Percentiles rank a stretch among this genome's conserved stretches.
phyloP scores from a whole-genome alignment of 2,329 filamentous ascomycete species.

The Sarocladium brachiariae region DNA sequence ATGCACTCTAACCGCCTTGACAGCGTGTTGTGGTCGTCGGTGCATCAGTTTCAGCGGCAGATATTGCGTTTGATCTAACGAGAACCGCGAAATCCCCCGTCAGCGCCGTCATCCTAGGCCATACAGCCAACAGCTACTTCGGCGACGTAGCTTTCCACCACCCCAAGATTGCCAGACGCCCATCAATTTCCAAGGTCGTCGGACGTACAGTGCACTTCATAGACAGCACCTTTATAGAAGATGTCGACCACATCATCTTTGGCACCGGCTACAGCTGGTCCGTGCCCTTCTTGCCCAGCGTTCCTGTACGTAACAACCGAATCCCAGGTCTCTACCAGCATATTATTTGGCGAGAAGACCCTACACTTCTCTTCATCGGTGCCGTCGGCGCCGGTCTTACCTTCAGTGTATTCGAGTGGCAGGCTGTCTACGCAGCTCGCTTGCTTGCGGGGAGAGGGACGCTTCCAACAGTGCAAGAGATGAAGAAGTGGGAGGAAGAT shows the following conservation, averaged over 20 bases:
- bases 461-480: conserved; percentile 42
- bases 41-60: conserved; percentile 57
- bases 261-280: conserved; percentile 62
- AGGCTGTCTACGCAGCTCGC: conserved; percentile 55
- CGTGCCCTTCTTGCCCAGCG: conserved; percentile 49
- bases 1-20: too few species aligned
- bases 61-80: conserved; percentile 50
- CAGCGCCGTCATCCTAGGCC: conserved; percentile 43
- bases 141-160: conserved; percentile 54
- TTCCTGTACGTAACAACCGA: conserved; percentile 47
- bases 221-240: conserved; percentile 43
- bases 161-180: conserved; percentile 39
- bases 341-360: conserved; percentile 47
- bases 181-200: conserved; percentile 40
- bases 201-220: conserved; percentile 46
- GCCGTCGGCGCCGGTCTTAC: conserved; percentile 53
- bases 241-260: conserved; percentile 58
- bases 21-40: conserved; percentile 56
- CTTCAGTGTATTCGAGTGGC: conserved; percentile 64
- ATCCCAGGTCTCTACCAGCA: conserved; percentile 52
- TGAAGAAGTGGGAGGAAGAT: conserved; percentile 50
- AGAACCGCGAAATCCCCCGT: conserved; percentile 39
- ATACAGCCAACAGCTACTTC: conserved; percentile 46
- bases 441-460: conserved; percentile 46
- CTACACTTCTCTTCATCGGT: conserved; percentile 50